A percentile compares a stretch with the other conserved stretches of the same genome.
Conservation (phyloP, 495 filamentous ascomycete genomes). For the Corynascus novoguineensis region DNA sequence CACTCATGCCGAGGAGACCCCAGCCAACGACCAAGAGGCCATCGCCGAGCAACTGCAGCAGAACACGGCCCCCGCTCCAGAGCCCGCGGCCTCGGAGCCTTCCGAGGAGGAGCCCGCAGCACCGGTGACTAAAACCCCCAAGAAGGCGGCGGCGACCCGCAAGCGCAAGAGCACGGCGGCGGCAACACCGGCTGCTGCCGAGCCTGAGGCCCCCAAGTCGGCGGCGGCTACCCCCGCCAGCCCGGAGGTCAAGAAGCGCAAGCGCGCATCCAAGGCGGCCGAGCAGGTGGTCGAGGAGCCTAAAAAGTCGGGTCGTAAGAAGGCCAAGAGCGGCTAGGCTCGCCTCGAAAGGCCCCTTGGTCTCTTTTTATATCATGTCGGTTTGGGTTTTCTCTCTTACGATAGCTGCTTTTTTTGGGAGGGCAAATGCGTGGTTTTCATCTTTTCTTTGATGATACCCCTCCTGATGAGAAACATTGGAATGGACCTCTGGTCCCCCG, state of each 20-base stretch:
- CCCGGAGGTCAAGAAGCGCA: slow-evolving; percentile 61
- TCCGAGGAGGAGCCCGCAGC: slow-evolving; percentile 35
- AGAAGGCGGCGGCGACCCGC: slow-evolving; percentile 40
- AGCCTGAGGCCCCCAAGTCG: slow-evolving; percentile 49
- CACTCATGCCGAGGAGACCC: slow-evolving; percentile 46
- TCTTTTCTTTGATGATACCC: slow-evolving; percentile 16
- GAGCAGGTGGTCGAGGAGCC: slow-evolving; percentile 42
- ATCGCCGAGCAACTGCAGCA: slow-evolving; percentile 52
- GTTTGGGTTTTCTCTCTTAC: slow-evolving; percentile 18
- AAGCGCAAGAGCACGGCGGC: slow-evolving; percentile 45
- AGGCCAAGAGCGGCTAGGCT: slow-evolving; percentile 38
- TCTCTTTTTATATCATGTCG: slow-evolving; percentile 2
- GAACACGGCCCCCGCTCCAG: slow-evolving; percentile 36
- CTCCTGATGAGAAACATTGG: not conserved
- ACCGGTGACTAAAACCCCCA: slow-evolving; percentile 42
- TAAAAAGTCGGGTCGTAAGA: slow-evolving; percentile 51
- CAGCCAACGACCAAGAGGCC: slow-evolving; percentile 51
- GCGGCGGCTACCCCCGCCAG: slow-evolving; percentile 45
- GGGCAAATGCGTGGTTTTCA: slow-evolving; percentile 15
- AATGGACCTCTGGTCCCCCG: not conserved
- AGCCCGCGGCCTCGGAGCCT: slow-evolving; percentile 38
- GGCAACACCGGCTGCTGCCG: slow-evolving; percentile 41
- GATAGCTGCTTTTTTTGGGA: slow-evolving; percentile 37
- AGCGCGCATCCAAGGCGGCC: slow-evolving; percentile 46
- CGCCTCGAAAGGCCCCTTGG: slow-evolving; percentile 10